Conservation (phyloP, 345 rosid species). For the Viola odorata region DNA sequence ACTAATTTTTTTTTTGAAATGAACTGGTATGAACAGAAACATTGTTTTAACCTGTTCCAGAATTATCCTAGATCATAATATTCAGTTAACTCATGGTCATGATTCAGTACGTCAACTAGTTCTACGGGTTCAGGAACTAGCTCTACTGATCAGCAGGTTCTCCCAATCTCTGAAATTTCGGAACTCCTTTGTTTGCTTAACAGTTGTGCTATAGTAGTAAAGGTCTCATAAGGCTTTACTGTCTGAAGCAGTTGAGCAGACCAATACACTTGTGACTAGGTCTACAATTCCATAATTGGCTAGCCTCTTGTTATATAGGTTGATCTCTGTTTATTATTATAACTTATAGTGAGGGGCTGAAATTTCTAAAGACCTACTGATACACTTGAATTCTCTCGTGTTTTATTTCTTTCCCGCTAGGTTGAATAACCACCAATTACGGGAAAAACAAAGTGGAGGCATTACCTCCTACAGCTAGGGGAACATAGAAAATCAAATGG, state of each 20-base stretch:
- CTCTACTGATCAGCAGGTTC: slow-evolving; percentile 40
- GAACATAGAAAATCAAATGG: no score
- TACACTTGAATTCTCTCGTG: no score
- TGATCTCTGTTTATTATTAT: background rate
- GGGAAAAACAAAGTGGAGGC: no score
- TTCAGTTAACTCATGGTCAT: slow-evolving; percentile 51
- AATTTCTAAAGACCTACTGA: no score
- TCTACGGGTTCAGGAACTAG: slow-evolving; percentile 26
- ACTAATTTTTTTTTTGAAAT: slow-evolving; percentile 38
- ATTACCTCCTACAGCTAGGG: no score
- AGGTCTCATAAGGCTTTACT: slow-evolving; percentile 43
- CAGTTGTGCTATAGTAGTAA: slow-evolving; percentile 41
- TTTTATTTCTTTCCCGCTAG: no score
- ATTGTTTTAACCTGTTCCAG: slow-evolving; percentile 50
- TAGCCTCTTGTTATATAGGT: slow-evolving; percentile 18
- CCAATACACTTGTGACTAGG: slow-evolving; percentile 60
- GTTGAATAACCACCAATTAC: no score
- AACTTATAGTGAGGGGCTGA: no score
- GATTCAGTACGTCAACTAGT: slow-evolving; percentile 55
- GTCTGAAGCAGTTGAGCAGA: slow-evolving; percentile 49
- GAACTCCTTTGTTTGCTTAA: slow-evolving; percentile 54
- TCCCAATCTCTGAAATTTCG: slow-evolving; percentile 63
- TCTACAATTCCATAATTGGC: slow-evolving; percentile 53
- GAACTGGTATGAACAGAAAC: slow-evolving; percentile 71
- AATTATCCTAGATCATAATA: slow-evolving; percentile 46